Evolutionary conservation across 2,329 filamentous ascomycete species (phyloP), one percentile per base, ranked within the genome.

Genomic region (Orbilia oligospora): DNA sequence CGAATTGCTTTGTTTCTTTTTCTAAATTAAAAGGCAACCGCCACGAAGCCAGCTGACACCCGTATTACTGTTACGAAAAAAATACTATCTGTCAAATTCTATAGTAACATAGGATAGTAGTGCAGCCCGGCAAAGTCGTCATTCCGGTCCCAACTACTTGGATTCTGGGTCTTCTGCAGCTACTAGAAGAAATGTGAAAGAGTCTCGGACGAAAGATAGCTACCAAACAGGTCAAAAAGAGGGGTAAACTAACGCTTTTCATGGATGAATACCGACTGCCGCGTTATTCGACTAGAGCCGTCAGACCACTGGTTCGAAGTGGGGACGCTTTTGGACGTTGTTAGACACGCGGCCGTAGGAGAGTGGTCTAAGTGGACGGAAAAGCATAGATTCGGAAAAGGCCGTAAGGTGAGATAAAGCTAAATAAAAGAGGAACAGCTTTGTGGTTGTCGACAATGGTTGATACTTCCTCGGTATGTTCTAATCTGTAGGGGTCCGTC

Each of bases 141-240:
- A n/a, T 58, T 46, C 36, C 22, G 33, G 36, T 70, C n/a, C 66
- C 66, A 61, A 38, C 27, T 16, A 44, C 36, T 70, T 49, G 66
- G 66, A 48, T 61, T 61, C 27, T 20, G 36, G 36, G 51, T 30
- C 55, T n/a, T 12, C 36, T 44, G 27, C 27, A 30, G 27, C 6
- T 30, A 30, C 27, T 30, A 3, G 18, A 18, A 44, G 38, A 44
- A 24, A 9, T 24, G 22, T 36, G 56, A 10, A 61, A 27, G 4
- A 44, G 44, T 3, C 36, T 46, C 38, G 20, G 48, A 55, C 24
- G 44, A 51, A 38, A 51, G 20, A 53, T 51, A 14, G 46, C 4
- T 27, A 66, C 63, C 16, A 44, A 53, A 16, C 44, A 20, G 44
- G 30, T 24, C 20, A 22, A 41, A 68, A 56, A 68, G 64, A 68